These are phyloP conservation scores for Apiospora rasikravindrae DNA, from an alignment of 2,329 filamentous ascomycete species.

Conservation along the genomic window DNA sequence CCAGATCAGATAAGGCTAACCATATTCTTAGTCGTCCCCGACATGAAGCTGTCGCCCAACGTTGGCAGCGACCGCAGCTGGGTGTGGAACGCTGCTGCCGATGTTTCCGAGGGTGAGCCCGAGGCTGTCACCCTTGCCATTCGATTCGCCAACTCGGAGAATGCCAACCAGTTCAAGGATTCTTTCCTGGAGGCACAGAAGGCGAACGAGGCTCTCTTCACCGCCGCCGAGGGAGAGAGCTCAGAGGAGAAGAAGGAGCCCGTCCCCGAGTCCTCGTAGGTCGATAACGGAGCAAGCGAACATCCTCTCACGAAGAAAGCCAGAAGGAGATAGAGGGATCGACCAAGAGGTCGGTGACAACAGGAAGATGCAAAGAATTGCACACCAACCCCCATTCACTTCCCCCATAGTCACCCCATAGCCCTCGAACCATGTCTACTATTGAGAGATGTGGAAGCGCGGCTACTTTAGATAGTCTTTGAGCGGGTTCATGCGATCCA, in stretches of 20 bases:
- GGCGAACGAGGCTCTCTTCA: slow-evolving; percentile 90
- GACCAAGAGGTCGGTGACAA: slow-evolving; percentile 7
- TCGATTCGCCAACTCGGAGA: slow-evolving; percentile 96
- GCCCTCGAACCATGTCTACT: neutral
- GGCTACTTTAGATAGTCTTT: slow-evolving; percentile 11
- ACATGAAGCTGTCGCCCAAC: slow-evolving; percentile 99
- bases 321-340: neutral
- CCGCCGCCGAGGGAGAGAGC: slow-evolving; percentile 49
- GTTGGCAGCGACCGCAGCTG: slow-evolving; percentile 97
- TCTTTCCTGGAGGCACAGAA: slow-evolving; percentile 96
- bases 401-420: slow-evolving; percentile 12
- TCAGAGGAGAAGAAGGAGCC: slow-evolving; percentile 34
- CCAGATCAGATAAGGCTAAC: slow-evolving; percentile 11
- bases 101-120: slow-evolving; percentile 97
- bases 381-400: neutral
- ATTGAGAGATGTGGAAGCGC: neutral
- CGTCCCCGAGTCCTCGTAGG: slow-evolving; percentile 27
- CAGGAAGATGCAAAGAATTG: neutral
- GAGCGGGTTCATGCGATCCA: slow-evolving; percentile 10
- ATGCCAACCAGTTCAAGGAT: slow-evolving; percentile 97
- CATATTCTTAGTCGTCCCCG: slow-evolving; percentile 75
- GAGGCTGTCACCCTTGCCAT: slow-evolving; percentile 96
- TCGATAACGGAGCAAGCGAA: neutral
- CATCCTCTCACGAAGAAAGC: neutral
- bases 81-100: slow-evolving; percentile 98